These are phyloP conservation scores for Casuarina glauca DNA, from an alignment of 306 rosid species.

Conservation along the genomic window DNA sequence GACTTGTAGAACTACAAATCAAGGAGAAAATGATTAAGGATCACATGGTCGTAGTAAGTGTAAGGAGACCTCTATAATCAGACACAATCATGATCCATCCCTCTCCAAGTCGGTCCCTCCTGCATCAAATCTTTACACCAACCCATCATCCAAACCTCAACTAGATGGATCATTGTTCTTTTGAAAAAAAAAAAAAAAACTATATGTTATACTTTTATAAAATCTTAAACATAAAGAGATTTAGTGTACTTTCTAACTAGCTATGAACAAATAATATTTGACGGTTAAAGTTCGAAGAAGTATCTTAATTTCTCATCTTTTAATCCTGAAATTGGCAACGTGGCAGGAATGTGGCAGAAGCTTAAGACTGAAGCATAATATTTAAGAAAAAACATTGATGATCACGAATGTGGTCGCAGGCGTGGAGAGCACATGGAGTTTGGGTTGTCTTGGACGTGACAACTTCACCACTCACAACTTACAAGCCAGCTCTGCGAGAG, in stretches of 20 bases:
- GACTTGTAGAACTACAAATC: conserved; percentile 22
- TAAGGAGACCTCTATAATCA: conserved; percentile 34
- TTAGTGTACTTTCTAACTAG: no score
- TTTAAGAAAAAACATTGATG: no score
- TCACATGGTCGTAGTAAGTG: conserved; percentile 30
- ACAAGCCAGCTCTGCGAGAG: neutral
- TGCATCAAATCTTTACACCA: conserved; percentile 19
- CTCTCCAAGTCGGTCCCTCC: conserved; percentile 30
- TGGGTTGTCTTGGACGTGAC: conserved; percentile 24
- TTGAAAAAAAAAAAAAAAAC: no score
- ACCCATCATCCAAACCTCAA: neutral
- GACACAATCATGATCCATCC: conserved; percentile 14
- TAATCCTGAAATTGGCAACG: no score
- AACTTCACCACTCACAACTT: conserved; percentile 15
- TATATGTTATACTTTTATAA: no score
- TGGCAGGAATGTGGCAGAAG: no score
- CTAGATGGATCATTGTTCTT: no score
- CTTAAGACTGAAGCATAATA: no score
- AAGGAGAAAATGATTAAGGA: conserved; percentile 18
- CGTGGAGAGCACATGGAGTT: conserved; percentile 48
- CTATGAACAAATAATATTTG: no score
- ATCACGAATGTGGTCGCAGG: neutral
- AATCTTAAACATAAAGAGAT: no score
- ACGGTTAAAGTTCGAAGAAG: no score
- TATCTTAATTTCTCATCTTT: no score